Conservation (phyloP, 257 asterid species). For the Scutellaria galericulata region DNA sequence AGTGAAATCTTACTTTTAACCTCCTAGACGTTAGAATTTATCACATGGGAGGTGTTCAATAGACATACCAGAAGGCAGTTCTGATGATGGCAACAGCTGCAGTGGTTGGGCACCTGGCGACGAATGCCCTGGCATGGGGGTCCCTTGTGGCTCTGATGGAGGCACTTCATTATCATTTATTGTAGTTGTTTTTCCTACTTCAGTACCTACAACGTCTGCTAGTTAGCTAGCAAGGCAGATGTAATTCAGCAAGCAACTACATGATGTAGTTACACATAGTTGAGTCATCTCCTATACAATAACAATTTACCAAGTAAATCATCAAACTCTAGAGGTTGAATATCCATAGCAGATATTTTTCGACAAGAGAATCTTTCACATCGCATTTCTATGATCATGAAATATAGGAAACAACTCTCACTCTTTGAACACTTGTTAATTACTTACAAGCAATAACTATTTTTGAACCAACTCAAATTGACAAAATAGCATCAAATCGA, state of each 20-base stretch:
- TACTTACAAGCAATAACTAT: background rate
- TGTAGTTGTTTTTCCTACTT: conserved; percentile 41
- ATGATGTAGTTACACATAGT: conserved; percentile 15
- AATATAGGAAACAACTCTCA: background rate
- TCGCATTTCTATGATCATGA: background rate
- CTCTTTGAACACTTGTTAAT: background rate
- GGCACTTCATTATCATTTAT: conserved; percentile 43
- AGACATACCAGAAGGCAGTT: conserved; percentile 49
- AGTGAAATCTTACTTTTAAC: background rate
- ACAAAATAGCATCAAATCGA: background rate
- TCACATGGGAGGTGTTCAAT: conserved; percentile 16
- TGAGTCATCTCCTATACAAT: background rate
- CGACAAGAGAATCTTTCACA: background rate
- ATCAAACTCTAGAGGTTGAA: background rate
- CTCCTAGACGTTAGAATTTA: conserved; percentile 19
- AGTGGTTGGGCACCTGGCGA: conserved; percentile 50
- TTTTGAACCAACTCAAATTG: background rate
- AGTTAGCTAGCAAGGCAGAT: conserved; percentile 33
- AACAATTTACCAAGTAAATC: background rate
- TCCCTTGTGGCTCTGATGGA: conserved; percentile 41
- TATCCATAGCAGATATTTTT: conserved; percentile 14
- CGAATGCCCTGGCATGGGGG: conserved; percentile 41
- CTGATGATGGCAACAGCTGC: conserved; percentile 45
- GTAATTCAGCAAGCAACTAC: conserved; percentile 20
- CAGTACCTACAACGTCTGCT: conserved; percentile 43